Evolutionary conservation across 2,329 filamentous ascomycete species (phyloP), one percentile per base, ranked within the genome.

Genomic region (Falciphora oryzae): DNA sequence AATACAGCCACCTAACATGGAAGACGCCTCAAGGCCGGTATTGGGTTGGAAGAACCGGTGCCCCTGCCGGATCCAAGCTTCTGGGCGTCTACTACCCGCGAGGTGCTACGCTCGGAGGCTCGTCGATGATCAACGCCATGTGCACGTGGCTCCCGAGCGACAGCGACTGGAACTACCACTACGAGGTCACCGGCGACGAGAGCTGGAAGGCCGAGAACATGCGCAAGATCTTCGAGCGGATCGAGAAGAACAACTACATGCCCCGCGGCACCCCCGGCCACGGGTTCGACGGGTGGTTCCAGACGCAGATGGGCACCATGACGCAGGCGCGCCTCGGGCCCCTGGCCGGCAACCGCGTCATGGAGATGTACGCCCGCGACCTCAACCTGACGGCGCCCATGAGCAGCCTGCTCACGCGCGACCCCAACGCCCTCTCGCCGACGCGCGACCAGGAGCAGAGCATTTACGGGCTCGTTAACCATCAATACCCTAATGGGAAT

Each of bases 361-460:
- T 65, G 53, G 64, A 58, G 35, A 67, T 44, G 53, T 70, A 68
- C 63, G 67, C 65, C 59, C 63, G 68, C 16, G 70, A 73, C 62
- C 64, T 70, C 29, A 71, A 70, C 65, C 65, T 63, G 57, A 65
- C 61, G 11, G 16, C 11, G 57, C 59, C 25, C 50, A 64, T 66
- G 59, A n/a, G 58, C 31, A 53, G 59, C 13, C 64, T 68, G 38
- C 65, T 59, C 22, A 70, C 78, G 1, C 78, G 78, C 32, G 83
- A 88, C 67, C 76, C 80, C 68, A 87, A 87, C 72, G 78, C 79
- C 61, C 77, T 81, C 67, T 71, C 72, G 29, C 59, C 70, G 2
- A 57, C 65, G 29, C 70, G 73, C 6, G 73, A 74, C 64, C 70
- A 72, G 31, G 67, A 67, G 8, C 67, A 68, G 32, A 70, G 71